phyloP scores from a whole-genome alignment of 495 filamentous ascomycete species.

The Aspergillus indologenus region DNA sequence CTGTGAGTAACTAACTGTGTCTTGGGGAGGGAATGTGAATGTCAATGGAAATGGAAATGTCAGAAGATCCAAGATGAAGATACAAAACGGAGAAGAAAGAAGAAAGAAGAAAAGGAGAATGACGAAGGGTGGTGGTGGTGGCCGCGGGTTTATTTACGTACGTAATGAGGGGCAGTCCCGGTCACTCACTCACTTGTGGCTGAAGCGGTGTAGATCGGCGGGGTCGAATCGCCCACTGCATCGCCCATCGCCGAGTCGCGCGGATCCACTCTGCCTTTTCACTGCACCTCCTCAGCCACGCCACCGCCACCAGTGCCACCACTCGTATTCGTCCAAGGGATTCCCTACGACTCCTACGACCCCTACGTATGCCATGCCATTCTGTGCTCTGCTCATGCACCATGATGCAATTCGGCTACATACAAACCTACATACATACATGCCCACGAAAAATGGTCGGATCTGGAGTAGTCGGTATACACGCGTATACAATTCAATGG shows the following conservation, averaged over 20 bases:
- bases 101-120: background rate
- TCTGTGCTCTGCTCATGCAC: background rate
- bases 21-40: no score
- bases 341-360: no score
- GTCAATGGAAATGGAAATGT: no score
- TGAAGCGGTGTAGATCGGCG: background rate
- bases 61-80: no score
- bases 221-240: no score
- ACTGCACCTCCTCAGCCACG: background rate
- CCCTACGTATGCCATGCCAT: background rate
- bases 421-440: no score
- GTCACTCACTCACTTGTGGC: background rate
- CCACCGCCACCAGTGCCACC: no score
- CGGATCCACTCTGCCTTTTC: no score
- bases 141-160: background rate
- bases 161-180: background rate
- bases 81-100: background rate
- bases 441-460: no score
- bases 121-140: background rate
- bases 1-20: no score
- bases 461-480: no score
- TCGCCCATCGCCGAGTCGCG: no score
- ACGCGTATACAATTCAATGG: background rate
- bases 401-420: background rate
- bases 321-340: background rate